Evolutionary conservation across 1,284 basidiomycete species (phyloP).

Genomic region (Microbotryum intermedium): DNA sequence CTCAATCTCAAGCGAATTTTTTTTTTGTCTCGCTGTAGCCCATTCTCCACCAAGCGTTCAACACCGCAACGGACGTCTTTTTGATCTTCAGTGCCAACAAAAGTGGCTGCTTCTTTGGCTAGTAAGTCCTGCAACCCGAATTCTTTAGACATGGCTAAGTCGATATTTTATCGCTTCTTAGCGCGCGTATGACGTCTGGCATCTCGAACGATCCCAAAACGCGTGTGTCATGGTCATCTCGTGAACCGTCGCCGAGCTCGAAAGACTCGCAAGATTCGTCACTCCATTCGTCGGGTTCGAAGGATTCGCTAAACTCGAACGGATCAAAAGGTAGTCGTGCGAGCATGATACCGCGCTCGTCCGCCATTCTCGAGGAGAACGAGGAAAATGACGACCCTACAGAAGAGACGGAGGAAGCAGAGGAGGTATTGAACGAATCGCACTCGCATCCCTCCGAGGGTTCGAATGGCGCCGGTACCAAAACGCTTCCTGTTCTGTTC

Average conservation of each 20-base stretch:
- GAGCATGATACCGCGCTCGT: too few species aligned
- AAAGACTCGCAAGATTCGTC: not conserved
- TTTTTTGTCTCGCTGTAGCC: slow-evolving; percentile 19
- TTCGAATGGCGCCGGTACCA: too few species aligned
- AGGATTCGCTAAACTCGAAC: not conserved
- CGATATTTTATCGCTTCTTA: not conserved
- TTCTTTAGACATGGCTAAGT: too few species aligned
- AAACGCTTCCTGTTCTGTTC: slow-evolving; percentile 1
- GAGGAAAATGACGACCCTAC: not conserved
- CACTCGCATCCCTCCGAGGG: not conserved
- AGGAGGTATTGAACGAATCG: not conserved
- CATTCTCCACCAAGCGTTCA: slow-evolving; percentile 68
- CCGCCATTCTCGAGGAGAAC: too few species aligned
- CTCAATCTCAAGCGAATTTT: not conserved
- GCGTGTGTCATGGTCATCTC: not conserved
- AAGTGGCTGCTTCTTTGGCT: slow-evolving; percentile 49
- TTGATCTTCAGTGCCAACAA: slow-evolving; percentile 89
- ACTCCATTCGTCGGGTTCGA: not conserved
- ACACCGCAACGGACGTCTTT: slow-evolving; percentile 74
- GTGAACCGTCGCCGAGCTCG: not conserved
- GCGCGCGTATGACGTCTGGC: not conserved
- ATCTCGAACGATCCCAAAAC: not conserved
- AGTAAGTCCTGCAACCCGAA: not conserved
- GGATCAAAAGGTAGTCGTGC: too few species aligned
- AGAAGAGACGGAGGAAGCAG: not conserved